These are phyloP conservation scores for Cicer yamashitae DNA, from an alignment of 306 rosid genomes.

Conservation along the genomic window DNA sequence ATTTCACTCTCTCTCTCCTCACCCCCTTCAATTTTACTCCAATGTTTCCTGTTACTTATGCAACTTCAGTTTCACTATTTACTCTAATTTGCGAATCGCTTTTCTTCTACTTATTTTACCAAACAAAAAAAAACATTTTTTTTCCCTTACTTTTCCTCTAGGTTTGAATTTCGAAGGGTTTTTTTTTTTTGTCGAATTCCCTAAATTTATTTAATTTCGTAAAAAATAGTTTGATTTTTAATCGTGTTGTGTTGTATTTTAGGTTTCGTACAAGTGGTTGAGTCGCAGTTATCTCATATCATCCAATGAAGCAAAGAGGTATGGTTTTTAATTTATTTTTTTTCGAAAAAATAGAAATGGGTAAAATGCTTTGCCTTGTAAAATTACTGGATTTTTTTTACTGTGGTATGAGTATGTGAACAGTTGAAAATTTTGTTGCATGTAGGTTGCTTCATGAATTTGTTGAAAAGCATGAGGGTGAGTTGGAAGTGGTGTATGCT, in stretches of 20 bases:
- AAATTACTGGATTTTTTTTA: background rate
- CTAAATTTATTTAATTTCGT: background rate
- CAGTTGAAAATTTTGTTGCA: constrained; percentile 38
- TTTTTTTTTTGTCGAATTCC: constrained; percentile 1
- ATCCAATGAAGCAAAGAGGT: constrained; percentile 87
- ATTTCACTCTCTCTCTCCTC: constrained; percentile 26
- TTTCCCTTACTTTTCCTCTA: background rate
- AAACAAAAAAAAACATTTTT: background rate
- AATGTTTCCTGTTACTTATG: background rate
- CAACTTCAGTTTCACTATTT: background rate
- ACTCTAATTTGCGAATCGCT: too few relatives aligned
- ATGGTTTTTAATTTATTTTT: background rate
- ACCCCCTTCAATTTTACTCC: background rate
- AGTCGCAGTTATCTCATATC: constrained; percentile 91
- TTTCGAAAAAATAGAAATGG: background rate
- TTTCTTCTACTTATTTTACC: background rate
- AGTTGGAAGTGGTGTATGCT: constrained; percentile 77
- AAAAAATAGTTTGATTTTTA: background rate
- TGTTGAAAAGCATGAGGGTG: constrained; percentile 70
- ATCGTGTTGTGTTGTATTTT: constrained; percentile 33
- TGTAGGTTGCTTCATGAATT: constrained; percentile 88
- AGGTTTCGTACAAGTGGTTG: constrained; percentile 98
- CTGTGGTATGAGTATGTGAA: constrained; percentile 11
- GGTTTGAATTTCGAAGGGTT: constrained; percentile 7
- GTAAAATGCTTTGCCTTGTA: background rate